These are phyloP conservation scores for Xylariaceae sp. DNA, from an alignment of 2,329 filamentous ascomycete species.

Conservation along the genomic window DNA sequence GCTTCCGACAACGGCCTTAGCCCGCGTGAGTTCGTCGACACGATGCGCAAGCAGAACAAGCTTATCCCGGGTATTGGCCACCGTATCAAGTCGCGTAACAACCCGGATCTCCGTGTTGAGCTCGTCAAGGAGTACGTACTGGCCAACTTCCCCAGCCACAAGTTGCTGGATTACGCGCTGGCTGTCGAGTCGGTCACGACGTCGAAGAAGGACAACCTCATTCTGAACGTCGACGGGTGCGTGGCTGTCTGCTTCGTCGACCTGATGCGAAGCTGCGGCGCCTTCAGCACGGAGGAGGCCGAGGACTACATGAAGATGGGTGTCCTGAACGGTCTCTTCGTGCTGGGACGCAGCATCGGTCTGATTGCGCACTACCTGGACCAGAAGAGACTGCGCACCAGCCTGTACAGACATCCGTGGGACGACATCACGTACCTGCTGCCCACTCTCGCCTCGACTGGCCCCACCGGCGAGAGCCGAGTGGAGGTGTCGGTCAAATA, in stretches of 20 bases:
- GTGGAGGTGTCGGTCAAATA: slow-evolving; percentile 76
- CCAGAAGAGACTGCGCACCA: slow-evolving; percentile 98
- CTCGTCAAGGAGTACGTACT: slow-evolving; percentile 98
- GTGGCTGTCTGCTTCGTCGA: slow-evolving; percentile 99
- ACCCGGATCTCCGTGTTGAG: slow-evolving; percentile 98
- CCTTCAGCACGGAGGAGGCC: slow-evolving; percentile 91
- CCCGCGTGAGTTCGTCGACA: slow-evolving; percentile 98
- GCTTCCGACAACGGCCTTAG: slow-evolving; percentile 97
- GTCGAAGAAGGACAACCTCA: slow-evolving; percentile 99
- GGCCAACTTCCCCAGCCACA: slow-evolving; percentile 95
- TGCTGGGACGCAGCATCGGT: slow-evolving; percentile 93
- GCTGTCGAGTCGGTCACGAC: slow-evolving; percentile 97
- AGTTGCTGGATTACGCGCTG: slow-evolving; percentile 97
- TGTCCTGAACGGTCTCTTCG: slow-evolving; percentile 98
- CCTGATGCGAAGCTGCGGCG: slow-evolving; percentile 92
- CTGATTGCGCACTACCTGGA: slow-evolving; percentile 99
- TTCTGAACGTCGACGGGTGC: slow-evolving; percentile 97
- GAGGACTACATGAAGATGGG: slow-evolving; percentile 99
- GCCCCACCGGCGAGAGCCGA: slow-evolving; percentile 72
- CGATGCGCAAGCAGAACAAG: slow-evolving; percentile 99
- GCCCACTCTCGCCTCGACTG: slow-evolving; percentile 65
- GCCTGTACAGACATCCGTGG: slow-evolving; percentile 98
- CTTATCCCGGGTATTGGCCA: slow-evolving; percentile 98
- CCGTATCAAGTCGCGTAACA: slow-evolving; percentile 99
- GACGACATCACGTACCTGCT: slow-evolving; percentile 96